Percentiles rank a stretch among this genome's conserved stretches.
phyloP scores from a whole-genome alignment of 306 rosid species.

The Prosopis cineraria region DNA sequence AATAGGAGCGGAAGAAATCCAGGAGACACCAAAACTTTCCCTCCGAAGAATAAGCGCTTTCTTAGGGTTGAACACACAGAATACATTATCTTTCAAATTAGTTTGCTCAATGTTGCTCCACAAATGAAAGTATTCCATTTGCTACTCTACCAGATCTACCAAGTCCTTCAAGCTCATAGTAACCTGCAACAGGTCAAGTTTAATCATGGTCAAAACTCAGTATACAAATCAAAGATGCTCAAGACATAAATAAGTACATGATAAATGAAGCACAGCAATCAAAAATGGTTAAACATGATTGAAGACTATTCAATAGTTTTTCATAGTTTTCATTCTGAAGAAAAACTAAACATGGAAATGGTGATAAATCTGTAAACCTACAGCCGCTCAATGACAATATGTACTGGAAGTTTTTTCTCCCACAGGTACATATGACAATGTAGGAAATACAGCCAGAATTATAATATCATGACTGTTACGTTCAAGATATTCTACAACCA shows the following conservation, averaged over 20 bases:
- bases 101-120: slow-evolving; percentile 22
- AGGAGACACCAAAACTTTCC: slow-evolving; percentile 30
- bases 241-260: neutral
- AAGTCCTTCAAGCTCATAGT: slow-evolving; percentile 34
- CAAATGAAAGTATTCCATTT: slow-evolving; percentile 26
- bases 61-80: slow-evolving; percentile 29
- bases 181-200: slow-evolving; percentile 41
- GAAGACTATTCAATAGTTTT: neutral
- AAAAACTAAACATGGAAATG: neutral
- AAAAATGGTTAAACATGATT: slow-evolving; percentile 4
- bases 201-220: slow-evolving; percentile 27
- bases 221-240: slow-evolving; percentile 8
- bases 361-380: neutral
- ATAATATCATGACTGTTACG: neutral
- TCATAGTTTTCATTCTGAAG: neutral
- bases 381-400: neutral
- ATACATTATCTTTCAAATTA: slow-evolving; percentile 26
- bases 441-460: neutral
- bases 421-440: neutral
- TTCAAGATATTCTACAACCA: slow-evolving; percentile 7
- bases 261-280: neutral
- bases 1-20: neutral
- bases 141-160: slow-evolving; percentile 37
- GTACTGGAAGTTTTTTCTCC: slow-evolving; percentile 1
- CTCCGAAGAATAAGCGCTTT: slow-evolving; percentile 30